These are phyloP conservation scores for Vigna radiata DNA, from an alignment of 306 rosid genomes.

Conservation along the genomic window DNA sequence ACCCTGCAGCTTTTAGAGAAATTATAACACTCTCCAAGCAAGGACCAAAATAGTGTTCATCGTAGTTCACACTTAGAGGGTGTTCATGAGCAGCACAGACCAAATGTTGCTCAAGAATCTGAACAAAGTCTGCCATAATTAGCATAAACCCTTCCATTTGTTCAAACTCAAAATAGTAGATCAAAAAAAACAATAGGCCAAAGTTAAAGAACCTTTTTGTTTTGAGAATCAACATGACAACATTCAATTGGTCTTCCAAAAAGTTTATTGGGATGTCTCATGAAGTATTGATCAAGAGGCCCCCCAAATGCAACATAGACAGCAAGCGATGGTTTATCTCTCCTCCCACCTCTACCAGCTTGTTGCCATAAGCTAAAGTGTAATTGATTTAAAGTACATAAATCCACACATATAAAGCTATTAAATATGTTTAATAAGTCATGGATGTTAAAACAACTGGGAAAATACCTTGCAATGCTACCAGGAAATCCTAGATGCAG, in stretches of 20 bases:
- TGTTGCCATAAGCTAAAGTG: slow-evolving; percentile 92
- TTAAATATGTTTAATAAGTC: slow-evolving; percentile 30
- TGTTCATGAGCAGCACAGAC: slow-evolving; percentile 85
- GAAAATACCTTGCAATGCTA: slow-evolving; percentile 80
- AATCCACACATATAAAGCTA: slow-evolving; percentile 32
- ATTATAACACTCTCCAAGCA: slow-evolving; percentile 56
- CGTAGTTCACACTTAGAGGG: slow-evolving; percentile 71
- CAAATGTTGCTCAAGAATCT: slow-evolving; percentile 93
- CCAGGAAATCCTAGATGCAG: slow-evolving; percentile 99
- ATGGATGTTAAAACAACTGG: slow-evolving; percentile 5
- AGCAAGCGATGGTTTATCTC: slow-evolving; percentile 87
- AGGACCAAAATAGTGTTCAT: slow-evolving; percentile 79
- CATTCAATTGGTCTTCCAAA: slow-evolving; percentile 92
- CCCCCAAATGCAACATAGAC: slow-evolving; percentile 89
- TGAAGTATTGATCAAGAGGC: slow-evolving; percentile 95
- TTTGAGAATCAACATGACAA: slow-evolving; percentile 85
- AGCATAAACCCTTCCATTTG: slow-evolving; percentile 35
- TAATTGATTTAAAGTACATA: slow-evolving; percentile 9
- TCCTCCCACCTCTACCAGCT: slow-evolving; percentile 97
- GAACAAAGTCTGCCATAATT: slow-evolving; percentile 40
- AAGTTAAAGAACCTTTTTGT: slow-evolving; percentile 71
- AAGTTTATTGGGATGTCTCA: slow-evolving; percentile 79
- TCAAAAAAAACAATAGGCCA: slow-evolving; percentile 30
- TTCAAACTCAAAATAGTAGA: slow-evolving; percentile 25
- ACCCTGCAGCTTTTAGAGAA: slow-evolving; percentile 72